A percentile compares a stretch with the other conserved stretches of the same genome.
Conservation (phyloP, 768 basidiomycete genomes). For the Hortiboletus flavorubellus region DNA sequence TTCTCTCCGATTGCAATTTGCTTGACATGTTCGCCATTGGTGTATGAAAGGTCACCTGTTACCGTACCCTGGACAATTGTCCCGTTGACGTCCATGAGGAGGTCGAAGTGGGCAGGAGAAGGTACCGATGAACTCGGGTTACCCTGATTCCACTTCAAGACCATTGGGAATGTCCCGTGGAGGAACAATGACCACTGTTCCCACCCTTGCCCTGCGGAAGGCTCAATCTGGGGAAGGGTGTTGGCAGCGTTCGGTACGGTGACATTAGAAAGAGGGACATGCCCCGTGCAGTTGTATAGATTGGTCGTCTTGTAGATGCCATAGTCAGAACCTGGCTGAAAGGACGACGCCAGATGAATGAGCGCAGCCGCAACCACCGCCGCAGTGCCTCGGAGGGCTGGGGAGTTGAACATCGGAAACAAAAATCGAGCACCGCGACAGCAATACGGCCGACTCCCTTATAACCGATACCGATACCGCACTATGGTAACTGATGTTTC, state of each 20-base stretch:
- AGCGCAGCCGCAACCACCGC: not conserved
- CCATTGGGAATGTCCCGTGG: constrained; percentile 8
- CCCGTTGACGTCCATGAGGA: constrained; percentile 5
- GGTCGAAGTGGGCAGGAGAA: constrained; percentile 6
- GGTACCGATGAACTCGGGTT: constrained; percentile 1
- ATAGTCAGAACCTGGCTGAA: constrained; percentile 15
- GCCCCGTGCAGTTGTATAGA: constrained; percentile 19
- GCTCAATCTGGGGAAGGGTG: constrained; percentile 14
- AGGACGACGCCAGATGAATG: not conserved
- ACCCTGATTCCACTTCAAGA: constrained; percentile 16
- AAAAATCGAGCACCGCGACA: no score
- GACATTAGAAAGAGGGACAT: constrained; percentile 8
- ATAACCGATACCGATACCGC: no score
- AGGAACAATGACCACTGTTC: constrained; percentile 16
- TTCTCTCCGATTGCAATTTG: constrained; percentile 7
- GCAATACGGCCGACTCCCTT: no score
- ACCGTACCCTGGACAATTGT: not conserved
- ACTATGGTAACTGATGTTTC: no score
- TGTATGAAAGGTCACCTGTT: not conserved
- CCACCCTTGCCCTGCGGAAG: constrained; percentile 3
- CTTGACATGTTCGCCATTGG: not conserved
- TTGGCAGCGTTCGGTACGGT: constrained; percentile 10
- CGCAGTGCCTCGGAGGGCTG: not conserved
- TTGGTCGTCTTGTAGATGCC: constrained; percentile 8
- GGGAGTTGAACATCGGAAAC: no score